Evolutionary conservation across 73 alveolate species (phyloP), one percentile per base, ranked within the genome.

Genomic region (Paramecium bursaria): DNA sequence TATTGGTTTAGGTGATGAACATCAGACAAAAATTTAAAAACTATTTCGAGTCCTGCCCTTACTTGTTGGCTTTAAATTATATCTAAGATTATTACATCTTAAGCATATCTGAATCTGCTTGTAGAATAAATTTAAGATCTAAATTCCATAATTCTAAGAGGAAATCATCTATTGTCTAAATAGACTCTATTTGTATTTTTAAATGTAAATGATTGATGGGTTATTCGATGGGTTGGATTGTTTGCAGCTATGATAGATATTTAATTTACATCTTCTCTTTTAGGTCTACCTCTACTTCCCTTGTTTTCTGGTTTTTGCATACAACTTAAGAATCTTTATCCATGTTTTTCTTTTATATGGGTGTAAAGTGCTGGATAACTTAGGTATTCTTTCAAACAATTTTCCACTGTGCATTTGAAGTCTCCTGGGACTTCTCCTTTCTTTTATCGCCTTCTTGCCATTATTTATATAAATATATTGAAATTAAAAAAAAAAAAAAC

Each of bases 301-400:
- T n/a, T 4, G 17, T 39, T 14, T 33, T 2, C 9, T 13, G 82
- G 82, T 11, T 55, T 67, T 67, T 7, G 26, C 57, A 67, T 77
- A 33, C 39, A 73, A 35, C 27, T 51, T 3, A 73, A 49, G 50
- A 33, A 42, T 54, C 39, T 21, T 17, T 22, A 73, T 2, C 75
- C 88, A 33, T 77, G 88, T 11, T 77, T 77, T 33, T 39, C 17
- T 87, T 93, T 97, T 48, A 97, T 97, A 73, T 97, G 99, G 19
- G 99, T 97, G 88, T 97, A 97, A 50, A 97, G 93, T 0, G 99
- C 99, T 1, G 99, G 99, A 86, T 97, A 97, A 9, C 97, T 86
- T 48, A 97, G 90, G 86, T 97, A 97, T 75, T 86, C 92, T 88
- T 97, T 97, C 21, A 99, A 99, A 80, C 99, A 97, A 23, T 46